Evolutionary conservation across 2,329 filamentous ascomycete species (phyloP).

Genomic region (Diaporthe destruens): DNA sequence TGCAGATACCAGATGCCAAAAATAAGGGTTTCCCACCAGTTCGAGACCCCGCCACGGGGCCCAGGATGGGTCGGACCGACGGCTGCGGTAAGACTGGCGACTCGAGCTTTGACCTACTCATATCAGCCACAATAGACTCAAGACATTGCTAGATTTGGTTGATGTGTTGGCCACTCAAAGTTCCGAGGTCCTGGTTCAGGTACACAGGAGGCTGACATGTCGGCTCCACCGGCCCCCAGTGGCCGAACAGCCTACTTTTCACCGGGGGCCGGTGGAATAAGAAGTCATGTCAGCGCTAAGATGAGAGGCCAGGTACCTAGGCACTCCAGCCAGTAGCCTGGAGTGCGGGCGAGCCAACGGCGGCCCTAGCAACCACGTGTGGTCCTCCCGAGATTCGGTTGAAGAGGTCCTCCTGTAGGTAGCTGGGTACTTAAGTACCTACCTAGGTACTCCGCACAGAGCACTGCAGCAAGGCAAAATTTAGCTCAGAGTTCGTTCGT

Average conservation of each 20-base stretch:
- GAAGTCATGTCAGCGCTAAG: conserved; percentile 5
- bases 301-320: neutral
- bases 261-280: neutral
- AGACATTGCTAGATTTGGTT: neutral
- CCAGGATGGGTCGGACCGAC: conserved; percentile 9
- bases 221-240: neutral
- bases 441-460: too few species aligned
- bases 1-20: neutral
- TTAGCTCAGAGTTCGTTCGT: neutral
- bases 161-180: neutral
- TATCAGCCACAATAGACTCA: neutral
- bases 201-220: neutral
- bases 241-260: neutral
- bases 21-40: conserved; percentile 10
- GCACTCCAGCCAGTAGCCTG: too few species aligned
- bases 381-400: neutral
- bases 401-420: too few species aligned
- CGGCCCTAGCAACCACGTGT: conserved; percentile 5
- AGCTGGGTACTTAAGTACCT: too few species aligned
- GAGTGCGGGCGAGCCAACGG: neutral
- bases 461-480: neutral
- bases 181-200: too few species aligned
- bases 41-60: conserved; percentile 19
- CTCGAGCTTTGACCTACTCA: neutral
- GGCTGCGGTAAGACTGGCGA: conserved; percentile 21